Evolutionary conservation across 2,329 filamentous ascomycete species (phyloP), one percentile per base, ranked within the genome.

Genomic region (Dryadomyces sulphureus): DNA sequence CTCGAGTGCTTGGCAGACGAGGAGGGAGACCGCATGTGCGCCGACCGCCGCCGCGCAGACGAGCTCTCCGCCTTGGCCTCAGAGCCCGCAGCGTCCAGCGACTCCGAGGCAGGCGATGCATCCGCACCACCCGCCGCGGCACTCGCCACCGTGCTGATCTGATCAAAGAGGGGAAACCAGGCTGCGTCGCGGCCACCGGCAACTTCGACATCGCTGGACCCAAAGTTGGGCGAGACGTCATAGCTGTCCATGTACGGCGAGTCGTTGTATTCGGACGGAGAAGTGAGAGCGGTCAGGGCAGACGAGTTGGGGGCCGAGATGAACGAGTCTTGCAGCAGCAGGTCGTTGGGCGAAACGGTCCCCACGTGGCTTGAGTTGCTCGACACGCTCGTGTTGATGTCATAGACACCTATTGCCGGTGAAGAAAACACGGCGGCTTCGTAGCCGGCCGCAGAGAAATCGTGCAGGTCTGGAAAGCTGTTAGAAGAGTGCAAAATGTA

Each of bases 301-400:
- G 81, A 73, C 2, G 88, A 94, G 58, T 85, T 85, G 25, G 88
- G 88, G 34, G 86, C 78, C 51, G 86, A 93, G 59, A 77, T 69
- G 57, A 78, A 77, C 49, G 73, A 69, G 56, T 84, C 77, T 54
- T 78, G 75, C 55, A 89, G 69, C 54, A 82, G 66, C 53, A 94
- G 70, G 57, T 94, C 87, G 62, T 84, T 81, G 19, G 88, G 88
- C 50, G 88, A 94, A 51, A 94, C 75, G 38, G 88, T 94, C 55
- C 73, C 75, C 58, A 77, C 58, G 59, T 77, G 73, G 58, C 66
- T 69, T 25, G 64, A 63, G 60, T 68, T 71, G 39, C 69, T 65
- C 54, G 48, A 51, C 45, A 49, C 43, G 53, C 65, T 68, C 49
- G 62, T 60, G 48, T 56, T 63, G 54, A 72, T 60, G 55, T 78